Evolutionary conservation across 2,329 filamentous ascomycete genomes (phyloP).

Genomic region (Ophiosphaerella korrae): DNA sequence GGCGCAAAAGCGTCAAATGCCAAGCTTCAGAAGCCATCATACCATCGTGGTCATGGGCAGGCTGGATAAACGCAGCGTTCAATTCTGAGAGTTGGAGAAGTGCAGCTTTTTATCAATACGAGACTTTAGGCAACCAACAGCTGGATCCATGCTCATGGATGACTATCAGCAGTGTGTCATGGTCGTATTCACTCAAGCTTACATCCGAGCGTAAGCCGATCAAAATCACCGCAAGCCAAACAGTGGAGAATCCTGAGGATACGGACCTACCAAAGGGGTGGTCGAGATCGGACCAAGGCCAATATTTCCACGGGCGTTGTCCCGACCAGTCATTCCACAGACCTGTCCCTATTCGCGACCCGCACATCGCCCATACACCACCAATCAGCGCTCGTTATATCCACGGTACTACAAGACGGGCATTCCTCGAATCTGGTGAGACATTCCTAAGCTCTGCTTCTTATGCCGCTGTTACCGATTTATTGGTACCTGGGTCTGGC

Average conservation of each 20-base stretch:
- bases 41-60: conserved; percentile 20
- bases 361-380: conserved; percentile 6
- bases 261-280: not conserved
- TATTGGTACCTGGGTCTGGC: not conserved
- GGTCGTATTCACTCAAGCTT: conserved; percentile 8
- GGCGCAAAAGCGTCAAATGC: conserved; percentile 3
- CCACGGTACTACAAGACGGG: conserved; percentile 9
- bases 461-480: too few species aligned
- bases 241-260: not conserved
- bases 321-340: conserved; percentile 14
- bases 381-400: conserved; percentile 13
- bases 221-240: not conserved
- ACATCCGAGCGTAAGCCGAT: not conserved
- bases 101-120: conserved; percentile 13
- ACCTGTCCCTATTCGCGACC: conserved; percentile 15
- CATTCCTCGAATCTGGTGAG: conserved; percentile 8
- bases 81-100: conserved; percentile 22
- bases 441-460: not conserved
- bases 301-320: conserved; percentile 6
- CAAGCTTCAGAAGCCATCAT: not conserved
- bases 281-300: not conserved
- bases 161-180: conserved; percentile 13
- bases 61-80: conserved; percentile 10
- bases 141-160: conserved; percentile 14
- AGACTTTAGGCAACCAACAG: not conserved